Evolutionary conservation across 1,284 basidiomycete genomes (phyloP), one percentile per base, ranked within the genome.

Genomic region (Kalmanozyma brasiliensis): DNA sequence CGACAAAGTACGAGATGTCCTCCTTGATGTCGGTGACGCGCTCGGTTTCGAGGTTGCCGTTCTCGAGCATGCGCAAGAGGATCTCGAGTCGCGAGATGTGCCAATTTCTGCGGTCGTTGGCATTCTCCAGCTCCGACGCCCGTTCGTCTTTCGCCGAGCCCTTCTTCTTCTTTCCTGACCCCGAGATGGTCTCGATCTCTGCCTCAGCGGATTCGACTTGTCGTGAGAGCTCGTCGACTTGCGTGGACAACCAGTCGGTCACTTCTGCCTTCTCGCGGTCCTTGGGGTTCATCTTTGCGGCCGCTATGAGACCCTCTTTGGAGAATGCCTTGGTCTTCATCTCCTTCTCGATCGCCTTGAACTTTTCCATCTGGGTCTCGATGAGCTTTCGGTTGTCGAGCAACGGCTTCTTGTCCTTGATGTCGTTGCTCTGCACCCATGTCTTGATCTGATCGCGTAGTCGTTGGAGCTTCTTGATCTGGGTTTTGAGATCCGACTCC

Each of bases 271-370:
- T 97, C 84, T 95, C 93, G 85, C 95, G 93, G 65, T 96, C 93
- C 82, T 92, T 93, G 46, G 96, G 96, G 83, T 98, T 96, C 26
- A 98, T 89, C 79, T 92, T 92, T 41, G 93, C 88, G 4, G 94
- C 93, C 55, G 94, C 93, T 68, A 91, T 97, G 32, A 99, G 87
- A 33, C 96, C 96, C 83, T 98, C 96, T 84, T 98, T 99, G 29
- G 94, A 98, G 85, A 98, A 99, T 0, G 96, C 96, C 83, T 99
- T 99, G 66, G 96, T 98, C 88, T 99, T 99, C 94, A 98, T 98
- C 85, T 98, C 96, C 86, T 98, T 99, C 85, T 99, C 96, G 84
- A 93, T 93, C 22, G 95, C 95, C 82, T 99, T 99, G 88, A 99
- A 99, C 81, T 93, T 93, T 85, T 99, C 96, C 96, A 99, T 99